Evolutionary conservation across 495 filamentous ascomycete species (phyloP), one percentile per base, ranked within the genome.

Genomic region (Aspergillus haitiensis): DNA sequence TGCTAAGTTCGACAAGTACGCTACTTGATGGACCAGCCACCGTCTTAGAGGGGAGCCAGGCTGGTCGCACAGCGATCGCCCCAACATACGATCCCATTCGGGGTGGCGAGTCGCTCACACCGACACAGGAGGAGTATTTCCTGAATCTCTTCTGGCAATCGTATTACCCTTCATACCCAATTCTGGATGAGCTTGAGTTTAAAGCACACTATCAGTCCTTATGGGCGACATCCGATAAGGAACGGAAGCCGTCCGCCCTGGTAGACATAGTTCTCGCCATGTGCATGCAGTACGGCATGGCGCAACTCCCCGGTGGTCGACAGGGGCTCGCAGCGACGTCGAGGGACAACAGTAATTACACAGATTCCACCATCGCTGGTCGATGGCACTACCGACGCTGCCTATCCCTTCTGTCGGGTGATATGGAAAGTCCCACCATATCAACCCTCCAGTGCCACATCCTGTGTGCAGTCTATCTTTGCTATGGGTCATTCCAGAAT

Each of bases 221-320:
- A 3, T 81, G 77, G 76, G 66, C 60, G 12, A 62, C 53, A 21
- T 65, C 68, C 11, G 69, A 62, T 3, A 63, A 62, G 11, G 58
- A 56, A 7, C 74, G 82, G 3, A 75, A 71, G 59, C 72, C 79
- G 9, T 84, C 79, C 7, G 75, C 82, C 6, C 72, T 84, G 1
- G 80, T 81, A 10, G 82, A 86, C 57, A 81, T 84, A 15, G 64
- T 83, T 36, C 65, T 86, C 18, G 82, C 82, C 8, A 48, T 84
- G 13, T 82, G 76, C 54, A 82, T 84, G 73, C 81, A 84, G 64
- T 78, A 80, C 53, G 76, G 74, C 15, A 71, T 74, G 33, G 65
- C 73, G 7, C 52, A 67, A 1, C 62, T 66, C 2, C 61, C 69
- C 15, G 61, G 64, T 11, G 46, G 27, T 6, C 52, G 58, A 10